These are phyloP conservation scores for Pichia eremophila DNA, from an alignment of 805 yeast genomes.

Conservation along the genomic window DNA sequence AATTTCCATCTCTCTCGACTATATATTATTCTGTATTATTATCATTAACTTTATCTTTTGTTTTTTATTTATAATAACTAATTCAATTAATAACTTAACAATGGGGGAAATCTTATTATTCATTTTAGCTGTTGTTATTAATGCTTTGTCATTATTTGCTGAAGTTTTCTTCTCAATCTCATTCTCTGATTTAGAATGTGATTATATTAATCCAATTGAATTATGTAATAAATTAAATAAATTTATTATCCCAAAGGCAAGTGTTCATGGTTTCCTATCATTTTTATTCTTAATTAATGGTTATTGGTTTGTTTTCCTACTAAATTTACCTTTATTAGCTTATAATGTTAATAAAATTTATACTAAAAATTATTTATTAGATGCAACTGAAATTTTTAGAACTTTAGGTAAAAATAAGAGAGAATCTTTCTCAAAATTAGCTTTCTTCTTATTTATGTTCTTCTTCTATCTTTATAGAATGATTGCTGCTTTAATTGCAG, in stretches of 20 bases:
- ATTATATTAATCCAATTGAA: constrained; percentile 95
- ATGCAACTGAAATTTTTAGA: constrained; percentile 96
- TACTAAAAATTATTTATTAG: constrained; percentile 76
- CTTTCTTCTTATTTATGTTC: constrained; percentile 84
- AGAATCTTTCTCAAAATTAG: constrained; percentile 83
- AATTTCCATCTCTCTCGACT: too few species aligned
- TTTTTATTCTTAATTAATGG: constrained; percentile 72
- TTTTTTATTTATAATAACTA: neutral
- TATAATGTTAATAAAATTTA: constrained; percentile 75
- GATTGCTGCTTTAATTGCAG: constrained; percentile 82
- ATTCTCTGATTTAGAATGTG: constrained; percentile 92
- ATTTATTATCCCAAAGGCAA: constrained; percentile 85
- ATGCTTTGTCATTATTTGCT: constrained; percentile 79
- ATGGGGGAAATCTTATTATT: constrained; percentile 40
- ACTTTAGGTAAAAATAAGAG: constrained; percentile 88
- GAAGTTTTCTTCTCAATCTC: constrained; percentile 94
- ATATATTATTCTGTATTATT: too few species aligned
- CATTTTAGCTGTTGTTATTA: constrained; percentile 69
- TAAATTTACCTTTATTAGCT: constrained; percentile 76
- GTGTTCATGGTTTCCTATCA: constrained; percentile 64
- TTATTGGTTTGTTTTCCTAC: constrained; percentile 80
- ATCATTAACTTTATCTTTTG: too few species aligned
- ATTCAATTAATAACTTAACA: constrained; percentile 17
- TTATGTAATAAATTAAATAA: constrained; percentile 87
- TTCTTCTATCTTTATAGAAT: constrained; percentile 93